Base-by-base conservation (phyloP, 495 filamentous ascomycete genomes). In the Aspergillus baeticus region DNA sequence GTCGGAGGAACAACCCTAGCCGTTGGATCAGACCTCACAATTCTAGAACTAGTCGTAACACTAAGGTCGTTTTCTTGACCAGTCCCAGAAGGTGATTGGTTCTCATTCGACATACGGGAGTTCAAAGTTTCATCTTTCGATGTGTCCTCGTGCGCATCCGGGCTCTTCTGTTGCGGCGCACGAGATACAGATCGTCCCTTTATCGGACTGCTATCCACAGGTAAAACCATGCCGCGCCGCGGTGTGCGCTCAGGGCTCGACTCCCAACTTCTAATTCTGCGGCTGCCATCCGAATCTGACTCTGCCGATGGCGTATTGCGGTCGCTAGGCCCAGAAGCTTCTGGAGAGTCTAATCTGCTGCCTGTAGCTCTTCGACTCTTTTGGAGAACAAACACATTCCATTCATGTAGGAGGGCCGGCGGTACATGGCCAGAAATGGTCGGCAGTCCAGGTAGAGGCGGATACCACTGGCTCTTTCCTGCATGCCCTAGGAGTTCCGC, bases 401-500 rank as follows among this genome's bases (percentile, higher is more conserved):
- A 73, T 50, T 62, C 62, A 18, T 47, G 38, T 3, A 76, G 51
- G 15, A 77, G 64, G 18, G 37, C 22, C 34, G 71, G 62, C 3
- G 76, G 76, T 14, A 76, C 73, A 64, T 74, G 64, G 7, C 67
- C 72, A 20, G 55, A 58, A 20, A 67, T 63, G 34, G 37, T 35
- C 15, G 46, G 48, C 1, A 59, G 49, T 13, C 70, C 70, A 6
- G 66, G 37, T 13, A 52, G 41, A 17, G 74, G 67, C 23, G 76
- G 77, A 31, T 79, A 59, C 69, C 70, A 80, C 64, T 62, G 75
- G n/a, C 81, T 72, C 14, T 65, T 55, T 2, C 69, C n/a, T n/a
- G n/a, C 37, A 26, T 5, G 63, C 7, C 82, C 64, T 14, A 95
- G 65, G 15, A 92, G 65, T 17, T 72, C 61, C 45, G 71, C 68